Conservation (phyloP, 1,284 basidiomycete genomes). For the Sporisorium reilianum region DNA sequence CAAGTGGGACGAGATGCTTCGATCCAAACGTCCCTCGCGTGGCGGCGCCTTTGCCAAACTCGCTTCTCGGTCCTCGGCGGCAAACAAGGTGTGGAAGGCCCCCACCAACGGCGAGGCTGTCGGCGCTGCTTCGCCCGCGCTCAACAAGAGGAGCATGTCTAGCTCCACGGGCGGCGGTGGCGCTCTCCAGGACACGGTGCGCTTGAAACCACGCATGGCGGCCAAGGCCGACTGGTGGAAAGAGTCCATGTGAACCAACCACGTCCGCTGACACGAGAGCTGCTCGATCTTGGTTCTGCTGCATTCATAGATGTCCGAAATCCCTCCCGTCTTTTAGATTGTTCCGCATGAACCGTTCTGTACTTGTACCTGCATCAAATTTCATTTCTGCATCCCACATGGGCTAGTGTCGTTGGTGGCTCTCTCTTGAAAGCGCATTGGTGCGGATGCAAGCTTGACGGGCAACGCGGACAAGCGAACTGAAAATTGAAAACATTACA, state of each 20-base stretch:
- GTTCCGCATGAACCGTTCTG: conserved; percentile 6
- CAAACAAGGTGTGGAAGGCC: conserved; percentile 42
- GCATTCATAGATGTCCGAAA: conserved; percentile 1
- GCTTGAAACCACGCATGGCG: conserved; percentile 37
- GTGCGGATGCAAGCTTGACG: neutral
- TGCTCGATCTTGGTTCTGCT: neutral
- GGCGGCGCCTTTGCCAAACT: conserved; percentile 2
- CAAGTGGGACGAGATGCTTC: conserved; percentile 78
- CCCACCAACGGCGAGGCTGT: conserved; percentile 25
- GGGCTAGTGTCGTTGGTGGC: too few relatives aligned
- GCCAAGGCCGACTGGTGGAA: conserved; percentile 55
- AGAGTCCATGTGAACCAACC: conserved; percentile 21
- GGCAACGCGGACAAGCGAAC: neutral
- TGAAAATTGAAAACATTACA: conserved; percentile 15
- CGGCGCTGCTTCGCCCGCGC: conserved; percentile 34
- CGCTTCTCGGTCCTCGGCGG: conserved; percentile 7
- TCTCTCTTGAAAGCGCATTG: too few relatives aligned
- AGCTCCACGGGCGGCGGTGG: conserved; percentile 1
- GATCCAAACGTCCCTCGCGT: conserved; percentile 14
- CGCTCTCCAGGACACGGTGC: conserved; percentile 21
- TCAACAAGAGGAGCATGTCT: conserved; percentile 23
- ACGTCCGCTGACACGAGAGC: too few relatives aligned
- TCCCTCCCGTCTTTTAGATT: neutral
- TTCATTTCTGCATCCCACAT: conserved; percentile 4
- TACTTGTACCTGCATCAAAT: conserved; percentile 22